Conservation (phyloP, 169 alveolate genomes). For the Babesia caballi region DNA sequence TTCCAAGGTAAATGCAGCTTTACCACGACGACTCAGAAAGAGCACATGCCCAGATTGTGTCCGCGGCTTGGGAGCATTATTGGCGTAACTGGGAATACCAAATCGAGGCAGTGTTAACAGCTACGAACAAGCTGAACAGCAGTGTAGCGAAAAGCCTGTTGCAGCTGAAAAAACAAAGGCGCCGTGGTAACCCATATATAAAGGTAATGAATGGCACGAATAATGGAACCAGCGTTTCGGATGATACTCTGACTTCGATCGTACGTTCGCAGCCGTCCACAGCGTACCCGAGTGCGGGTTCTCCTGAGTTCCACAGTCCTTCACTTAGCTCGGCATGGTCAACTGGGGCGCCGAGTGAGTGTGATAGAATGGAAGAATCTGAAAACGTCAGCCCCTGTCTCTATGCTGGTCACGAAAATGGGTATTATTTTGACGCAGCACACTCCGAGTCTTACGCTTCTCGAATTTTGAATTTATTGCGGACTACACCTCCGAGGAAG, state of each 20-base stretch:
- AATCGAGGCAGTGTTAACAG: constrained; percentile 44
- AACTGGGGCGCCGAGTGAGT: neutral
- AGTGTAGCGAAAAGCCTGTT: neutral
- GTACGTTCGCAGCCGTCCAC: neutral
- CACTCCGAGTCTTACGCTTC: neutral
- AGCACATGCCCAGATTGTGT: constrained; percentile 63
- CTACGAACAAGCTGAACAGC: neutral
- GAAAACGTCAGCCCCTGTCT: neutral
- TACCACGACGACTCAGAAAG: constrained; percentile 66
- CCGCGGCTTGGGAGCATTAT: constrained; percentile 68
- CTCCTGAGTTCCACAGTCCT: neutral
- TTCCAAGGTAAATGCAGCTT: constrained; percentile 70
- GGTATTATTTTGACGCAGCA: neutral
- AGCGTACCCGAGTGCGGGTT: neutral
- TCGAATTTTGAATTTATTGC: neutral
- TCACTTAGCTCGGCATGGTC: neutral
- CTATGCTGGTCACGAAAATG: neutral
- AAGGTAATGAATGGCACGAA: neutral
- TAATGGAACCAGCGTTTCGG: neutral
- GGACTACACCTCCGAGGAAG: neutral
- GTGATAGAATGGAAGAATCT: neutral
- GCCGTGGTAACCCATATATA: neutral
- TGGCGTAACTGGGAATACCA: constrained; percentile 70
- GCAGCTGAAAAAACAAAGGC: neutral
- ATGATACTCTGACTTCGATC: neutral